These are phyloP conservation scores for Gaultheria prostrata DNA, from an alignment of 148 eudicot species.

Conservation along the genomic window DNA sequence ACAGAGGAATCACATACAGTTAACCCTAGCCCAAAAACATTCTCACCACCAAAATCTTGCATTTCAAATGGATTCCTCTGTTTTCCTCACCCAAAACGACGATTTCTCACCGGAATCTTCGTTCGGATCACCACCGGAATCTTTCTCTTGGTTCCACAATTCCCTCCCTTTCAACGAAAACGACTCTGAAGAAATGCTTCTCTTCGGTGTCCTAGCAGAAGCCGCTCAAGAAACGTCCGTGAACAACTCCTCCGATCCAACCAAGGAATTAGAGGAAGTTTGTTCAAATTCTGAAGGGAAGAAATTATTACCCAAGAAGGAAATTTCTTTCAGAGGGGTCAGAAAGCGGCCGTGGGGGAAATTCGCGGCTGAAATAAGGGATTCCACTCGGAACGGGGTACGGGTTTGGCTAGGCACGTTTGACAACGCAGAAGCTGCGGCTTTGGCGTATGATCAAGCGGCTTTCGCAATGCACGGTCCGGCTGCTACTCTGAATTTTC, in stretches of 20 bases:
- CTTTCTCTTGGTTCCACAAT: slow-evolving; percentile 1
- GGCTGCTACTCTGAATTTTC: slow-evolving; percentile 58
- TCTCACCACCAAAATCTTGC: not conserved
- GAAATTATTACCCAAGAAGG: slow-evolving; percentile 6
- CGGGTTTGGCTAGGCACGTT: slow-evolving; percentile 84
- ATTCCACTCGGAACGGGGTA: slow-evolving; percentile 70
- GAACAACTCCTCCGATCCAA: not conserved
- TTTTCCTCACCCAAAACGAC: slow-evolving; percentile 13
- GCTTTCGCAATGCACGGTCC: slow-evolving; percentile 60
- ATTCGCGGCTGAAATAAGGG: slow-evolving; percentile 73
- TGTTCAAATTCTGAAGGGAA: slow-evolving; percentile 23
- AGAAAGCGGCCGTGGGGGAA: slow-evolving; percentile 79
- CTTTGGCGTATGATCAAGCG: slow-evolving; percentile 74
- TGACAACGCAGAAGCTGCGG: slow-evolving; percentile 68
- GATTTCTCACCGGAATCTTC: slow-evolving; percentile 33
- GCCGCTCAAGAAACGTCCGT: slow-evolving; percentile 20
- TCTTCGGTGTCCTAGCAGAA: slow-evolving; percentile 41
- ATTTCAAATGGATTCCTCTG: slow-evolving; percentile 30
- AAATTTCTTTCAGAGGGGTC: slow-evolving; percentile 55
- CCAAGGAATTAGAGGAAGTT: slow-evolving; percentile 33
- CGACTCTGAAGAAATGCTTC: slow-evolving; percentile 69
- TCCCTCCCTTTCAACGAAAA: slow-evolving; percentile 57
- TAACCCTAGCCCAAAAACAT: no score
- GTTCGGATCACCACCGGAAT: slow-evolving; percentile 26
- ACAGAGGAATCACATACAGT: no score